Conservation (phyloP, 2,329 filamentous ascomycete genomes). For the Lachnellula subtilissima region DNA sequence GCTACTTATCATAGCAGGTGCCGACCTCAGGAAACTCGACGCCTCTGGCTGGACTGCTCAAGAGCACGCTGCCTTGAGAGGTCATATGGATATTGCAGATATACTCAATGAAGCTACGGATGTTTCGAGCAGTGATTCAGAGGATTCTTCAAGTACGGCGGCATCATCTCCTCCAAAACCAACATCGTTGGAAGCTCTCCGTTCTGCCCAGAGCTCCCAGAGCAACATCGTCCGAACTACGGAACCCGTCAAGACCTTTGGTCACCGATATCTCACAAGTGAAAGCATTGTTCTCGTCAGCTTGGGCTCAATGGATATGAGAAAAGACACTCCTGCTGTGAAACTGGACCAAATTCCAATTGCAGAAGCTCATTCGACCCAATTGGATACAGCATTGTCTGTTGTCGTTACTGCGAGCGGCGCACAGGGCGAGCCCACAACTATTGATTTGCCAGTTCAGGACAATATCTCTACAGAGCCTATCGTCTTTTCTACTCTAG, state of each 20-base stretch:
- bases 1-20: conserved; percentile 72
- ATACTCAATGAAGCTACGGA: conserved; percentile 49
- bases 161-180: conserved; percentile 43
- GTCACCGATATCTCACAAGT: conserved; percentile 87
- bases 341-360: conserved; percentile 84
- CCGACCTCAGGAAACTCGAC: conserved; percentile 69
- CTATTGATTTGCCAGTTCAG: conserved; percentile 88
- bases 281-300: conserved; percentile 89
- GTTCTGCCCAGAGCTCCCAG: conserved; percentile 35
- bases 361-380: conserved; percentile 81
- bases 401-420: conserved; percentile 83
- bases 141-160: conserved; percentile 24
- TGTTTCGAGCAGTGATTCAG: conserved; percentile 28
- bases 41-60: conserved; percentile 90
- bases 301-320: conserved; percentile 89
- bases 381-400: conserved; percentile 90
- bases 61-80: conserved; percentile 86
- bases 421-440: conserved; percentile 78
- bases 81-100: conserved; percentile 76
- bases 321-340: conserved; percentile 75
- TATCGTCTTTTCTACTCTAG: conserved; percentile 77
- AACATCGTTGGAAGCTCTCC: conserved; percentile 58
- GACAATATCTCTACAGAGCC: conserved; percentile 93
- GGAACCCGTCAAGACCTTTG: conserved; percentile 90
- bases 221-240: conserved; percentile 45